These are phyloP conservation scores for Cercospora citrullina DNA, from an alignment of 2,329 filamentous ascomycete genomes.

Conservation along the genomic window DNA sequence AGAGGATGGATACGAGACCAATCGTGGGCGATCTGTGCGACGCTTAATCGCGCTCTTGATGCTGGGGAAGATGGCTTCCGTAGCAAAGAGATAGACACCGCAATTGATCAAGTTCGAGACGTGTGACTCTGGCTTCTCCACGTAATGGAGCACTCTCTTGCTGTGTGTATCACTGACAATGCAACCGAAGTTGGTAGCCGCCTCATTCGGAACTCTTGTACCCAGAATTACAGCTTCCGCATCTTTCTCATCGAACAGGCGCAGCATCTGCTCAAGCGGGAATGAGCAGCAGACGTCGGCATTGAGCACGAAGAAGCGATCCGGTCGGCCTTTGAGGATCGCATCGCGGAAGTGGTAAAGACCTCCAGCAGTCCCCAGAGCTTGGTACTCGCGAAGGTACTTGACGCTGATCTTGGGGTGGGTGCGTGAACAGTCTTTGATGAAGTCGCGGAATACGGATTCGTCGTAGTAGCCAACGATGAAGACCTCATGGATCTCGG, in stretches of 20 bases:
- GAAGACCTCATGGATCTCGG: slow-evolving; percentile 92
- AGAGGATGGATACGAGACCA: slow-evolving; percentile 92
- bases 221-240: slow-evolving; percentile 96
- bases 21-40: slow-evolving; percentile 83
- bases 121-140: slow-evolving; percentile 96
- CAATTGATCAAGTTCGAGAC: slow-evolving; percentile 99
- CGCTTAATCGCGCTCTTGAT: slow-evolving; percentile 95
- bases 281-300: slow-evolving; percentile 99
- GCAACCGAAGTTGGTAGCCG: slow-evolving; percentile 94
- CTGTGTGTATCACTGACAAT: slow-evolving; percentile 93
- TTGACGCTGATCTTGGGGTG: slow-evolving; percentile 88
- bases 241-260: slow-evolving; percentile 89
- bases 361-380: slow-evolving; percentile 90
- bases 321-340: slow-evolving; percentile 91
- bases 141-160: slow-evolving; percentile 95
- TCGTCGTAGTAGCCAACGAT: slow-evolving; percentile 99
- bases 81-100: slow-evolving; percentile 95
- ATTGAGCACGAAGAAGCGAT: slow-evolving; percentile 95
- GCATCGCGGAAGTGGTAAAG: slow-evolving; percentile 99
- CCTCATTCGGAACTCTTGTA: slow-evolving; percentile 85
- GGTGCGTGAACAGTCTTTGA: slow-evolving; percentile 81
- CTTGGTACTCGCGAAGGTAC: slow-evolving; percentile 96
- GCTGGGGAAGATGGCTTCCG: slow-evolving; percentile 93
- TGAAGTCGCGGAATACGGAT: slow-evolving; percentile 94
- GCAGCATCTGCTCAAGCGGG: slow-evolving; percentile 92